A percentile compares a stretch with the other conserved stretches of the same genome.
Conservation (phyloP, 495 filamentous ascomycete species). For the Penicillium ochrochloron region DNA sequence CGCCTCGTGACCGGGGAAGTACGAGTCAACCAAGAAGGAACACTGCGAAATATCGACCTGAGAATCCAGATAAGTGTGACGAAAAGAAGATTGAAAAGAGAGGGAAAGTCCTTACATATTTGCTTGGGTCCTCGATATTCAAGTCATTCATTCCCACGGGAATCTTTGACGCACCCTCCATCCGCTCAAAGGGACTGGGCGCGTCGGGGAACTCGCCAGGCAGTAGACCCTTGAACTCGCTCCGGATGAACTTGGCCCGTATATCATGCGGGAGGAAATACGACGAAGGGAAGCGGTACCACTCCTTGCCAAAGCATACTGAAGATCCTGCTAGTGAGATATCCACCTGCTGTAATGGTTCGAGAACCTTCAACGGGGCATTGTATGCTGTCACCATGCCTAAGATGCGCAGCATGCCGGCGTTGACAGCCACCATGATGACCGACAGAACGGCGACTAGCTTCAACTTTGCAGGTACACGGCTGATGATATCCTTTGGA, state of each 20-base stretch:
- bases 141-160: conserved; percentile 90
- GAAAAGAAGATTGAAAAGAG: not conserved
- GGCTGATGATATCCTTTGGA: conserved; percentile 64
- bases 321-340: conserved; percentile 61
- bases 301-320: conserved; percentile 94
- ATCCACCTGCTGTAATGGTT: conserved; percentile 52
- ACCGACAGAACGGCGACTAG: conserved; percentile 61
- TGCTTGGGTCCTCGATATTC: conserved; percentile 83
- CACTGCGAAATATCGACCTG: conserved; percentile 75
- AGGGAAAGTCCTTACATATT: conserved; percentile 67
- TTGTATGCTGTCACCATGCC: conserved; percentile 85
- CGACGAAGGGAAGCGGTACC: conserved; percentile 96
- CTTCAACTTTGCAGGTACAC: conserved; percentile 72
- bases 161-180: conserved; percentile 77
- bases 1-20: conserved; percentile 62
- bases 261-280: conserved; percentile 83
- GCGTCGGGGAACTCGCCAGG: conserved; percentile 89
- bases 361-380: conserved; percentile 81
- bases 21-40: conserved; percentile 85
- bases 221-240: conserved; percentile 85
- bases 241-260: conserved; percentile 84
- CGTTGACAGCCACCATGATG: conserved; percentile 58
- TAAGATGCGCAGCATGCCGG: conserved; percentile 72
- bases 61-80: conserved; percentile 18
- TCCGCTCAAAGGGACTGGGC: conserved; percentile 60